These are phyloP conservation scores for Amphicarpaea edgeworthii DNA, from an alignment of 306 rosid species.

Conservation along the genomic window DNA sequence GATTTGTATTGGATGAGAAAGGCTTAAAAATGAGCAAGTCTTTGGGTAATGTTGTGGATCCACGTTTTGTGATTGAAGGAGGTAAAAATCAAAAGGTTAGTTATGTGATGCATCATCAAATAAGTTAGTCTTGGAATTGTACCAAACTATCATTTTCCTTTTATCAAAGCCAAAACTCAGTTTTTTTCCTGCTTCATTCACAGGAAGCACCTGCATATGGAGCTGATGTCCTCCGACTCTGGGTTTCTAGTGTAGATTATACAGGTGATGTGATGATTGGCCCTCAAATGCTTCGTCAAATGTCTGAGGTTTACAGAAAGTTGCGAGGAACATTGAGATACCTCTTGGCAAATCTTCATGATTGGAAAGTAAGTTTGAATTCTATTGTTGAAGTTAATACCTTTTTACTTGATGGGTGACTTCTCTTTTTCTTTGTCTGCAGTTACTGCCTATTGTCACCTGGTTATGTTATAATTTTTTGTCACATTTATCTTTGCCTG, in stretches of 20 bases:
- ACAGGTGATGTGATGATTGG: conserved; percentile 90
- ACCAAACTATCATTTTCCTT: conserved; percentile 28
- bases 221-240: conserved; percentile 93
- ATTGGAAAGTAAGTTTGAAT: conserved; percentile 81
- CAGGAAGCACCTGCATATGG: conserved; percentile 98
- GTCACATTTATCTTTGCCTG: conserved; percentile 27
- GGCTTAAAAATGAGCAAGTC: conserved; percentile 99
- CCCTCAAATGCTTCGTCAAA: conserved; percentile 95
- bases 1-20: conserved; percentile 95
- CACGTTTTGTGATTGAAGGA: conserved; percentile 87
- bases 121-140: conserved; percentile 24
- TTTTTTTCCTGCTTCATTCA: conserved; percentile 35
- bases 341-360: conserved; percentile 96
- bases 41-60: conserved; percentile 96
- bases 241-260: conserved; percentile 99
- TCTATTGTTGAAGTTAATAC: conserved; percentile 15
- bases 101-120: conserved; percentile 5
- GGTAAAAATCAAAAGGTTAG: conserved; percentile 92
- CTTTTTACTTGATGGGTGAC: conserved; percentile 1
- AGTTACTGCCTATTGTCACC: conserved; percentile 34
- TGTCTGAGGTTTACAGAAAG: conserved; percentile 95
- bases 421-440: conserved; percentile 18
- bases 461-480: conserved; percentile 18
- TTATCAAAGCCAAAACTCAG: conserved; percentile 39
- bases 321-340: conserved; percentile 97